These are phyloP conservation scores for Ramularia endophylla DNA, from an alignment of 2,329 filamentous ascomycete genomes.

Conservation along the genomic window DNA sequence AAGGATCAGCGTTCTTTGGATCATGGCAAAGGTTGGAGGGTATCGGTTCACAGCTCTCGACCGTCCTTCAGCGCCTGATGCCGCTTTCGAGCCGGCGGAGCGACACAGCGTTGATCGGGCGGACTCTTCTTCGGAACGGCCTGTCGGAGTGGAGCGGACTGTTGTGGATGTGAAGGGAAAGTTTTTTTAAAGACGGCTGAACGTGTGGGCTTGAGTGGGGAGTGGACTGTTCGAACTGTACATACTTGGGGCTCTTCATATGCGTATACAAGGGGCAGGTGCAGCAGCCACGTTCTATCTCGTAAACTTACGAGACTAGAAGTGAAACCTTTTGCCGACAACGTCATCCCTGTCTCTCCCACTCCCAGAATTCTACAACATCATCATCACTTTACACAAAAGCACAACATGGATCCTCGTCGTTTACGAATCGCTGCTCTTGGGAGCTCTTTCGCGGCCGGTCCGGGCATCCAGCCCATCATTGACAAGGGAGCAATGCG, in stretches of 20 bases:
- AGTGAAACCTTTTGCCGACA: too few relatives aligned
- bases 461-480: constrained; percentile 32
- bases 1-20: constrained; percentile 55
- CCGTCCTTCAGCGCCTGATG: constrained; percentile 35
- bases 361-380: too few relatives aligned
- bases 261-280: too few relatives aligned
- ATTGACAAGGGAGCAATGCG: constrained; percentile 27
- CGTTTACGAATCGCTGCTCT: constrained; percentile 11
- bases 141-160: background rate
- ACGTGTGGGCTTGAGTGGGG: background rate
- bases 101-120: constrained; percentile 8
- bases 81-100: constrained; percentile 11
- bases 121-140: constrained; percentile 3
- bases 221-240: background rate
- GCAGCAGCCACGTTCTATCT: too few relatives aligned
- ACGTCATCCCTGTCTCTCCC: too few relatives aligned
- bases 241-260: too few relatives aligned
- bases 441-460: constrained; percentile 23
- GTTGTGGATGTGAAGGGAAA: background rate
- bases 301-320: too few relatives aligned
- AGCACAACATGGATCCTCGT: background rate
- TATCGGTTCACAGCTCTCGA: constrained; percentile 63
- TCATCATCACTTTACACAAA: too few relatives aligned
- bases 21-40: constrained; percentile 52
- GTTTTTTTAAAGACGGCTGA: constrained; percentile 1